These are phyloP conservation scores for Saccharomyces hybrid DNA, from an alignment of 1,139 yeast genomes.

Conservation along the genomic window DNA sequence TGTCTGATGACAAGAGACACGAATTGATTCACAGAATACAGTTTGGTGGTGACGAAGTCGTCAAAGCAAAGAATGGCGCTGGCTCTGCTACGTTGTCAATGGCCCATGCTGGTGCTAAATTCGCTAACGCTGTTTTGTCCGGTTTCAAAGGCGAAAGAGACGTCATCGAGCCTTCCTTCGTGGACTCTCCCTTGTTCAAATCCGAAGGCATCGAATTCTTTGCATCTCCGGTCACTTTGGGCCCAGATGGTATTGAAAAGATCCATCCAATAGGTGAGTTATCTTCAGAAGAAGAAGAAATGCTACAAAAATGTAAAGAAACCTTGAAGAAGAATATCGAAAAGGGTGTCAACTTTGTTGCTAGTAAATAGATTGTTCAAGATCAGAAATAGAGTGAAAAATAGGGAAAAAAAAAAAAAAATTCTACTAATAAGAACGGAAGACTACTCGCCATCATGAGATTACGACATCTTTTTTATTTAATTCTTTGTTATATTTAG, in stretches of 20 bases:
- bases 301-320: conserved; percentile 73
- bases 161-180: conserved; percentile 71
- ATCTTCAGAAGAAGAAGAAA: conserved; percentile 57
- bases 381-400: not conserved
- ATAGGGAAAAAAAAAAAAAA: not conserved
- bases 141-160: conserved; percentile 63
- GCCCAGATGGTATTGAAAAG: conserved; percentile 81
- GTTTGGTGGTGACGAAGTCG: conserved; percentile 98
- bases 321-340: conserved; percentile 68
- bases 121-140: conserved; percentile 79
- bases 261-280: conserved; percentile 55
- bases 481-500: not conserved
- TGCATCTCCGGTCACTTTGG: conserved; percentile 85
- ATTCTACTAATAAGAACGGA: not conserved
- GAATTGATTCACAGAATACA: conserved; percentile 87
- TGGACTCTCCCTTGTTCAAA: conserved; percentile 78
- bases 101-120: conserved; percentile 97
- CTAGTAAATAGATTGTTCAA: conserved; percentile 10
- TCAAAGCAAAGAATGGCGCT: conserved; percentile 96
- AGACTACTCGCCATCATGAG: not conserved
- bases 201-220: conserved; percentile 83
- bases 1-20: conserved; percentile 48
- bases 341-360: conserved; percentile 62
- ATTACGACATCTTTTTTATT: not conserved
- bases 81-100: conserved; percentile 98